Evolutionary conservation across 495 filamentous ascomycete species (phyloP), one percentile per base, ranked within the genome.

Genomic region (Aspergillus incahuasiensis): DNA sequence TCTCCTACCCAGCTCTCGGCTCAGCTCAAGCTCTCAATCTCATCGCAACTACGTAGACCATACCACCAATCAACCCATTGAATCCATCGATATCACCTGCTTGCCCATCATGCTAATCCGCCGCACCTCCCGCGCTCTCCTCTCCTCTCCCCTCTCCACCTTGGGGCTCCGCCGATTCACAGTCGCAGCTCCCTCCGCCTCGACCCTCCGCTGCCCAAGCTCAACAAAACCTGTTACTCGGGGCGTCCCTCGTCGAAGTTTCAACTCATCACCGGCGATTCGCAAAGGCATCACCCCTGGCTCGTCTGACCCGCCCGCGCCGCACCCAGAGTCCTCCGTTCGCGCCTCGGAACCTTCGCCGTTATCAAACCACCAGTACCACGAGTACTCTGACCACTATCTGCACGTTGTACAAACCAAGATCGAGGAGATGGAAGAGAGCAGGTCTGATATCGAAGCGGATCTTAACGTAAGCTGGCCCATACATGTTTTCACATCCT

Each of bases 401-500:
- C 72, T 83, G 48, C 72, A 82, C 40, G 57, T 66, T 13, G 66
- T 83, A 8, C 63, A 79, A 42, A 48, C 34, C 1, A 68, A 75
- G 40, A 57, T 83, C 3, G 80, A 83, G 64, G 65, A 62, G 22
- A 47, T 68, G 15, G 71, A 76, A 41, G 75, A 80, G 53, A 73
- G 77, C 15, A 66, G 75, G 0, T 68, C 70, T 0, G 78, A 80
- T 34, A 60, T 81, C n/a, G 80, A 82, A 48, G 74, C 76, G 7
- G 85, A 88, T 64, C 86, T 82, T 57, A 74, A 68, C 47, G 74
- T 82, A 68, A 42, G 74, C 67, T 42, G 51, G 57, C 16, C 42
- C 41, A 47, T 43, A 22, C 24, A 15, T 45, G 20, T 32, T 35
- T 25, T 13, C 11, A 13, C 21, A 35, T 35, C 32, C 32, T 35